Evolutionary conservation across 73 alveolate genomes (phyloP).

Genomic region (Effrenium voratum): DNA sequence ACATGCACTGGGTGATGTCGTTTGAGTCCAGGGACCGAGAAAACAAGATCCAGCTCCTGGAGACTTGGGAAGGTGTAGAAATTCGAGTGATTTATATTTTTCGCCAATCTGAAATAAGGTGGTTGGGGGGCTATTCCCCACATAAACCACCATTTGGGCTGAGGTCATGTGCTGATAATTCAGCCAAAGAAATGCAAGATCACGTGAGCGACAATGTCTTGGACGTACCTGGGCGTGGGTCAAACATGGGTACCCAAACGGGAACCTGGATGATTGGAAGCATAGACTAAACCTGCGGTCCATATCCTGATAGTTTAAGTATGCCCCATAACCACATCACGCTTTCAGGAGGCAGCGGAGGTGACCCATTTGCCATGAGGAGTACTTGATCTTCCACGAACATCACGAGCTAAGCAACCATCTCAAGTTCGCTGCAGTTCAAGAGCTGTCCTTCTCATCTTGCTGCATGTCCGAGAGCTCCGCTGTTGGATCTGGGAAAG

Average conservation of each 20-base stretch:
- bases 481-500: not conserved
- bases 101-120: no score
- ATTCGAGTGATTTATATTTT: no score
- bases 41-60: slow-evolving; percentile 36
- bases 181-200: not conserved
- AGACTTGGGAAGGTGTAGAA: no score
- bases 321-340: no score
- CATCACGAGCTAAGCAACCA: not conserved
- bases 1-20: no score
- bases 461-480: slow-evolving; percentile 25
- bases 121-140: no score
- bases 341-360: not conserved
- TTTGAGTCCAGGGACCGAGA: slow-evolving; percentile 2
- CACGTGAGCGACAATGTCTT: not conserved
- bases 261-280: not conserved
- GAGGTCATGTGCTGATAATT: no score
- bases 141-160: no score
- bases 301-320: no score
- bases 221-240: not conserved
- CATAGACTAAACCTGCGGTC: not conserved
- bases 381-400: no score
- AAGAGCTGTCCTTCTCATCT: slow-evolving; percentile 13
- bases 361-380: not conserved
- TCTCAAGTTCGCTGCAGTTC: not conserved
- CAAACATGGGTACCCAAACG: not conserved